Conservation (phyloP, 2,329 filamentous ascomycete species). For the Pseudopyricularia cyperi region DNA sequence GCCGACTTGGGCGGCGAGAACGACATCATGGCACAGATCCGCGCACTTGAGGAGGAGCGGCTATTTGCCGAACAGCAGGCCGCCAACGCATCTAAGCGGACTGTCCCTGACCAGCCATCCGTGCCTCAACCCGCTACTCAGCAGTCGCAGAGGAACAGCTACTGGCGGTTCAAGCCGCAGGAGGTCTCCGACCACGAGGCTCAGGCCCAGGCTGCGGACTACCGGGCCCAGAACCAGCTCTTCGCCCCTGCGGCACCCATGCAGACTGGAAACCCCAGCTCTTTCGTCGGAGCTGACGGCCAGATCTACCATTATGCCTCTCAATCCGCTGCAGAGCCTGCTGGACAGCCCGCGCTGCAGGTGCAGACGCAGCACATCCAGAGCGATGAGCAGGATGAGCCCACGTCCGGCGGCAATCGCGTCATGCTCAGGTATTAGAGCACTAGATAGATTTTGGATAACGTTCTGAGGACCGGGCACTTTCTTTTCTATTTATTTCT, state of each 20-base stretch:
- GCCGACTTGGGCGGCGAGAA: not conserved
- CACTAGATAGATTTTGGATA: too few relatives aligned
- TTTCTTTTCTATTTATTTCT: not conserved
- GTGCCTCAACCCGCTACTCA: not conserved
- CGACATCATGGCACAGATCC: constrained; percentile 16
- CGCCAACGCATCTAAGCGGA: constrained; percentile 6
- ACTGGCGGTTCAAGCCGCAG: not conserved
- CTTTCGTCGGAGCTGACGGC: not conserved
- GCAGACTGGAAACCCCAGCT: not conserved
- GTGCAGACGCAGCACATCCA: not conserved
- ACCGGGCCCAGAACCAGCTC: not conserved
- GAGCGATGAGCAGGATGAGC: not conserved
- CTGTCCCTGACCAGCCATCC: not conserved
- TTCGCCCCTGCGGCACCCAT: not conserved
- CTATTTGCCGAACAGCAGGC: constrained; percentile 12
- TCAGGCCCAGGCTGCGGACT: not conserved
- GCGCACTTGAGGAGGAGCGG: constrained; percentile 18
- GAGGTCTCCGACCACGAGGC: not conserved
- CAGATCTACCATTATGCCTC: not conserved
- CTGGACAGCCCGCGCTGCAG: not conserved
- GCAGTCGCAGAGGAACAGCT: not conserved
- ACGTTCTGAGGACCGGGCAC: not conserved
- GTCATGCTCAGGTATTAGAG: constrained; percentile 2
- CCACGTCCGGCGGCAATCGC: not conserved
- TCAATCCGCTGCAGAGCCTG: not conserved